Conservation (phyloP, 139 green algal genomes). For the Picochlorum sp. region DNA sequence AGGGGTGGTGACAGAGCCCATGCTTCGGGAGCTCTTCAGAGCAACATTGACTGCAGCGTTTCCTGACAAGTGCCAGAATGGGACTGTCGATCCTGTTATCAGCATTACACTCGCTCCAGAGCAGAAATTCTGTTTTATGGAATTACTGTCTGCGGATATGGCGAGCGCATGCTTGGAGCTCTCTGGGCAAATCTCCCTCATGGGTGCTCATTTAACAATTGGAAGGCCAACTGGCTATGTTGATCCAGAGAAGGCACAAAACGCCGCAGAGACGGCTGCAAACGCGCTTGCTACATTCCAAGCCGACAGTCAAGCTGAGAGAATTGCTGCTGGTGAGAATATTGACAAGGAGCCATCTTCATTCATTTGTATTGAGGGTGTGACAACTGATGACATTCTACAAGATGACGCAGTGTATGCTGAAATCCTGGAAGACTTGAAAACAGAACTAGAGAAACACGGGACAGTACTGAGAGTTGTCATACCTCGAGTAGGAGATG, state of each 20-base stretch:
- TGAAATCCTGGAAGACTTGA: constrained; percentile 54
- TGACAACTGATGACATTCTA: constrained; percentile 47
- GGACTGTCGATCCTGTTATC: constrained; percentile 59
- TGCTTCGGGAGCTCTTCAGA: constrained; percentile 71
- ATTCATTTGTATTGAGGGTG: constrained; percentile 42
- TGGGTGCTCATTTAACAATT: constrained; percentile 66
- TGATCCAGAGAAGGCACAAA: constrained; percentile 58
- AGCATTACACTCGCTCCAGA: constrained; percentile 46
- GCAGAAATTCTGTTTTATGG: constrained; percentile 76
- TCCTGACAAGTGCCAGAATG: constrained; percentile 25
- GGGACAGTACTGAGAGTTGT: constrained; percentile 43
- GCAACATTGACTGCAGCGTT: constrained; percentile 60
- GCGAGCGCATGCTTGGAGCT: constrained; percentile 72
- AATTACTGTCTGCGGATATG: constrained; percentile 78
- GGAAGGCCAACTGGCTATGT: constrained; percentile 74
- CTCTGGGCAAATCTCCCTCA: constrained; percentile 63
- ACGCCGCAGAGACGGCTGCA: constrained; percentile 36
- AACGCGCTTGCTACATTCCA: constrained; percentile 46
- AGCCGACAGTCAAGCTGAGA: constrained; percentile 6
- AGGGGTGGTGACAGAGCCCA: constrained; percentile 55
- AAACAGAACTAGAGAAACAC: constrained; percentile 53
- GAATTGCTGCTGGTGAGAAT: background rate
- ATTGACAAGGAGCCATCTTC: constrained; percentile 14
- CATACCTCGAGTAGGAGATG: constrained; percentile 40
- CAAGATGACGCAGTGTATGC: constrained; percentile 51